A percentile compares a stretch with the other conserved stretches of the same genome.
Conservation (phyloP, 352 stramenopile species). For the Globisporangium ultimum region DNA sequence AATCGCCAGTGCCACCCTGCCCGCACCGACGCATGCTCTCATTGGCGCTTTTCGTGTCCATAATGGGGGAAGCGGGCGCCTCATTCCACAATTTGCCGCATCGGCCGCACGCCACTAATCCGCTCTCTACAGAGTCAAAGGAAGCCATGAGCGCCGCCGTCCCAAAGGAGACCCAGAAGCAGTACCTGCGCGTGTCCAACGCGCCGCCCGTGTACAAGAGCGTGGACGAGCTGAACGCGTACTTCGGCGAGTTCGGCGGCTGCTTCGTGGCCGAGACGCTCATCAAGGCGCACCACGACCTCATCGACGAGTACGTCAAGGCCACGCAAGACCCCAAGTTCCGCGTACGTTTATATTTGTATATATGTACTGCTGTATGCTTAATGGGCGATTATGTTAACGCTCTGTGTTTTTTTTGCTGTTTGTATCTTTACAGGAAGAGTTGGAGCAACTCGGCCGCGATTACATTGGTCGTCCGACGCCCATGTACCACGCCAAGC, state of each 20-base stretch:
- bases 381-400: too few relatives aligned
- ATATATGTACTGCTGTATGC: neutral
- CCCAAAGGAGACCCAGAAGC: constrained; percentile 14
- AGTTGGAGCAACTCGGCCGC: constrained; percentile 95
- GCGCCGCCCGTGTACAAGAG: constrained; percentile 67
- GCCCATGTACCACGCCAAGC: constrained; percentile 95
- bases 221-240: constrained; percentile 60
- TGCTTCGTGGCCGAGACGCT: constrained; percentile 98
- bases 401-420: too few relatives aligned
- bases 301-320: constrained; percentile 92
- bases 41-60: neutral
- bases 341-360: constrained; percentile 19
- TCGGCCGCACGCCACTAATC: neutral
- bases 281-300: constrained; percentile 95
- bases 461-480: constrained; percentile 92
- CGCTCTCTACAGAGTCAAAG: too few relatives aligned
- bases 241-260: constrained; percentile 95
- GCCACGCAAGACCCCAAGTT: constrained; percentile 95
- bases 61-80: neutral
- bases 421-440: constrained; percentile 44
- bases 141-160: neutral
- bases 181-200: constrained; percentile 72
- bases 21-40: too few relatives aligned
- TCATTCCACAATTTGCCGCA: neutral
- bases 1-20: neutral